phyloP scores from a whole-genome alignment of 2,329 filamentous ascomycete genomes.

The Venturia effusa region DNA sequence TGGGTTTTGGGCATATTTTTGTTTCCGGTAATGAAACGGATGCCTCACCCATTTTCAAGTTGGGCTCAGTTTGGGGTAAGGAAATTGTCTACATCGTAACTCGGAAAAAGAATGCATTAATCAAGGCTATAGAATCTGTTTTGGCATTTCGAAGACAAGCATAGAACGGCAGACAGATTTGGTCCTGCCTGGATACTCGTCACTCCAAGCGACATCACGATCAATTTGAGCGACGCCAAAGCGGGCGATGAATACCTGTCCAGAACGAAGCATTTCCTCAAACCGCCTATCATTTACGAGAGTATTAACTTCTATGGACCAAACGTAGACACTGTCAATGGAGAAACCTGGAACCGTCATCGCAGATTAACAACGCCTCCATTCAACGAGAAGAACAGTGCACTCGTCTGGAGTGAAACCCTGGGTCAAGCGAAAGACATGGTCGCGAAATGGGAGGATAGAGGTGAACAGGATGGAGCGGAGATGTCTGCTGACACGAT shows the following conservation, averaged over 20 bases:
- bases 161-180: not conserved
- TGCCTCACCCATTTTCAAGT: not conserved
- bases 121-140: not conserved
- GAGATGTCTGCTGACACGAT: not conserved
- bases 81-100: not conserved
- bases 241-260: not conserved
- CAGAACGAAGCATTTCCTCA: not conserved
- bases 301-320: slow-evolving; percentile 4
- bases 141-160: not conserved
- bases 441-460: not conserved
- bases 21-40: slow-evolving; percentile 2
- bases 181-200: slow-evolving; percentile 7
- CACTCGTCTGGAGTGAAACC: slow-evolving; percentile 1
- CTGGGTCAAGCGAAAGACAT: slow-evolving; percentile 3
- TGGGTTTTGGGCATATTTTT: not conserved
- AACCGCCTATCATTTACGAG: not conserved
- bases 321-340: slow-evolving; percentile 7
- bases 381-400: slow-evolving; percentile 8
- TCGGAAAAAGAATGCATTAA: not conserved
- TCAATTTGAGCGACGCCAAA: not conserved
- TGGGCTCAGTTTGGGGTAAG: not conserved
- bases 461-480: not conserved
- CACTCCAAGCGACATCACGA: not conserved
- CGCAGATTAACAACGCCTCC: slow-evolving; percentile 7
- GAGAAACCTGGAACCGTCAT: slow-evolving; percentile 7